Evolutionary conservation across 2,329 filamentous ascomycete species (phyloP).

Genomic region (Fusarium buharicum): DNA sequence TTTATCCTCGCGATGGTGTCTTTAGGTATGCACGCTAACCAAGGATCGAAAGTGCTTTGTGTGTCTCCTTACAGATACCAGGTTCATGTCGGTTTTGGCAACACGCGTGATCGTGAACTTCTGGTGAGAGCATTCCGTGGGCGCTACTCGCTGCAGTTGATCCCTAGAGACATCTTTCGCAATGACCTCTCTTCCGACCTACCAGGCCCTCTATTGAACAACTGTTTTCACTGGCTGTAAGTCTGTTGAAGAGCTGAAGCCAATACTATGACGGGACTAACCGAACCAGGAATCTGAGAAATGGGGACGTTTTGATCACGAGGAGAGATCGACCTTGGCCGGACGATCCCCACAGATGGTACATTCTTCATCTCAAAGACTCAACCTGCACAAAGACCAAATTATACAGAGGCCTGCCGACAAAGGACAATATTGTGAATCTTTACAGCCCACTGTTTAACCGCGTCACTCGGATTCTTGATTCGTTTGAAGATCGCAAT

Average conservation of each 20-base stretch:
- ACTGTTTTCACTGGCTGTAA: conserved; percentile 67
- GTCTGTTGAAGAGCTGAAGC: conserved; percentile 42
- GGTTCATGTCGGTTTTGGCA: conserved; percentile 58
- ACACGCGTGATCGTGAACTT: conserved; percentile 38
- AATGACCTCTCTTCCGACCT: conserved; percentile 53
- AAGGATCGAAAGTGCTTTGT: conserved; percentile 11
- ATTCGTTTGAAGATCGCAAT: conserved; percentile 30
- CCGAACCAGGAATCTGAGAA: conserved; percentile 27
- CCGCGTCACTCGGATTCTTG: conserved; percentile 35
- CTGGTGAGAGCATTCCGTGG: conserved; percentile 44
- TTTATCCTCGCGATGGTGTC: background rate
- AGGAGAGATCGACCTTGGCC: conserved; percentile 34
- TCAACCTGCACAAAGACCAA: conserved; percentile 23
- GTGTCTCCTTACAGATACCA: conserved; percentile 54
- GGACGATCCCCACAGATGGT: conserved; percentile 9
- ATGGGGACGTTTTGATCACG: conserved; percentile 37
- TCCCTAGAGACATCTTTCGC: conserved; percentile 32
- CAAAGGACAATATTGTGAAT: conserved; percentile 32
- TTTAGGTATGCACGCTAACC: background rate
- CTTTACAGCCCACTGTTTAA: conserved; percentile 40
- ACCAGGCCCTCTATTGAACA: conserved; percentile 59
- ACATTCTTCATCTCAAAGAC: conserved; percentile 20
- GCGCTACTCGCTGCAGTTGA: conserved; percentile 36
- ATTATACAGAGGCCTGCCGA: background rate
- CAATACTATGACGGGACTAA: background rate